Conservation (phyloP, 441 rosid species). For the Gossypium davidsonii region DNA sequence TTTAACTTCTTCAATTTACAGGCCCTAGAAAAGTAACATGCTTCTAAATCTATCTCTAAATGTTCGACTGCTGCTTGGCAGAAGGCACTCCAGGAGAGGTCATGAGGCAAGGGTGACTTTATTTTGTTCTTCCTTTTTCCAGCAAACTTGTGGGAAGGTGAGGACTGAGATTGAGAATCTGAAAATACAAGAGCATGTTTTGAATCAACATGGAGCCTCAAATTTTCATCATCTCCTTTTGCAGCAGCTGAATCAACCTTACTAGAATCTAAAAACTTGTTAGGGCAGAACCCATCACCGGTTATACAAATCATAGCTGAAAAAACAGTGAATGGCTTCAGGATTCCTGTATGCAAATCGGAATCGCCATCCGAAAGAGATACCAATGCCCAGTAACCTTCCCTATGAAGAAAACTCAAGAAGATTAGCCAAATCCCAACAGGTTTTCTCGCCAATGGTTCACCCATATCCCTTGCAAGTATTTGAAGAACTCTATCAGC, state of each 20-base stretch:
- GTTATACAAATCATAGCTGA: slow-evolving; percentile 48
- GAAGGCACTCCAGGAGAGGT: slow-evolving; percentile 56
- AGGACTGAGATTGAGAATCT: slow-evolving; percentile 20
- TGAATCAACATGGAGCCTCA: slow-evolving; percentile 16
- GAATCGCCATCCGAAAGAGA: slow-evolving; percentile 47
- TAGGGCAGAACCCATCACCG: slow-evolving; percentile 25
- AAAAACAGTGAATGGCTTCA: slow-evolving; percentile 70
- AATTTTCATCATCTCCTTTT: slow-evolving; percentile 13
- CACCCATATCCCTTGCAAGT: slow-evolving; percentile 45
- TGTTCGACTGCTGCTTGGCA: slow-evolving; percentile 43
- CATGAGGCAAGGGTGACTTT: slow-evolving; percentile 30
- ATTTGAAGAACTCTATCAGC: slow-evolving; percentile 54
- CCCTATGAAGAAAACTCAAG: slow-evolving; percentile 61
- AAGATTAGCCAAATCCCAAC: slow-evolving; percentile 70
- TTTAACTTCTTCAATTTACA: slow-evolving; percentile 58
- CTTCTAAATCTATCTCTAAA: slow-evolving; percentile 50
- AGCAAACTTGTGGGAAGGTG: slow-evolving; percentile 12
- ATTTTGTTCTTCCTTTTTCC: slow-evolving; percentile 37
- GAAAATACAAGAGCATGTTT: slow-evolving; percentile 8
- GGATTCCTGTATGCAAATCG: slow-evolving; percentile 40
- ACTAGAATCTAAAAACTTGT: slow-evolving; percentile 22
- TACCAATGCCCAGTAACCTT: slow-evolving; percentile 55
- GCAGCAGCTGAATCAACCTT: slow-evolving; percentile 17
- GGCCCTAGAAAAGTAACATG: slow-evolving; percentile 45
- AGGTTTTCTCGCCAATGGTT: slow-evolving; percentile 29